phyloP scores from a whole-genome alignment of 139 green algal genomes.

The Asterochloris erici region DNA sequence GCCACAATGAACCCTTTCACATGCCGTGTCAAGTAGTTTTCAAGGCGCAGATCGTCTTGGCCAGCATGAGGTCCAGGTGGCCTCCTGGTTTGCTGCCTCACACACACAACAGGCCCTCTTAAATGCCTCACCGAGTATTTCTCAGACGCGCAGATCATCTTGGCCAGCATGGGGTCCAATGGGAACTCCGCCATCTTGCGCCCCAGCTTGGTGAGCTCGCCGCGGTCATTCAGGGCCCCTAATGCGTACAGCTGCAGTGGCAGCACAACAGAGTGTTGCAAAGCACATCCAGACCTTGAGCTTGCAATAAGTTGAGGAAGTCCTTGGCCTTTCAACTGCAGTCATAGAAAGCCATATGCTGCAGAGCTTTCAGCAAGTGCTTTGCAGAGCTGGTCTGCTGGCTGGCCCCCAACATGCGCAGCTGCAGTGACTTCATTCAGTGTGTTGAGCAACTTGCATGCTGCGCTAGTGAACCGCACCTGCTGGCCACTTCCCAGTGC shows the following conservation, averaged over 20 bases:
- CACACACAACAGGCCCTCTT: not conserved
- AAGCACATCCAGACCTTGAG: too few species aligned
- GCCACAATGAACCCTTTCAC: too few species aligned
- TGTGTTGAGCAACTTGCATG: too few species aligned
- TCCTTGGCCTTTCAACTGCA: too few species aligned
- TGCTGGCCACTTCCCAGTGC: too few species aligned
- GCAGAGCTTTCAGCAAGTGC: too few species aligned
- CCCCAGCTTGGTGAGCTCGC: constrained; percentile 88
- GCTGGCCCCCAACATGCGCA: too few species aligned
- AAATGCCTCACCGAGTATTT: constrained; percentile 58
- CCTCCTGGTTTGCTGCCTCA: not conserved
- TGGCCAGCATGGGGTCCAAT: constrained; percentile 94
- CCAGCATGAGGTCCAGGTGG: not conserved
- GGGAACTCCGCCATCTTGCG: constrained; percentile 97
- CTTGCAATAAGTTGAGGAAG: too few species aligned
- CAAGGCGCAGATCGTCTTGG: not conserved
- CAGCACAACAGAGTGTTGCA: not conserved
- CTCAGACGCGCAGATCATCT: constrained; percentile 87
- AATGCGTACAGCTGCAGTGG: constrained; percentile 85
- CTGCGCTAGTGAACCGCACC: too few species aligned
- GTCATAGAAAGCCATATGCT: too few species aligned
- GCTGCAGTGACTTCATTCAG: too few species aligned
- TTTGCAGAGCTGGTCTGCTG: too few species aligned
- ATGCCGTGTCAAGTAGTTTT: not conserved
- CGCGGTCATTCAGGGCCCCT: constrained; percentile 91